Base-by-base conservation (phyloP, 345 rosid genomes). In the Brassica juncea region DNA sequence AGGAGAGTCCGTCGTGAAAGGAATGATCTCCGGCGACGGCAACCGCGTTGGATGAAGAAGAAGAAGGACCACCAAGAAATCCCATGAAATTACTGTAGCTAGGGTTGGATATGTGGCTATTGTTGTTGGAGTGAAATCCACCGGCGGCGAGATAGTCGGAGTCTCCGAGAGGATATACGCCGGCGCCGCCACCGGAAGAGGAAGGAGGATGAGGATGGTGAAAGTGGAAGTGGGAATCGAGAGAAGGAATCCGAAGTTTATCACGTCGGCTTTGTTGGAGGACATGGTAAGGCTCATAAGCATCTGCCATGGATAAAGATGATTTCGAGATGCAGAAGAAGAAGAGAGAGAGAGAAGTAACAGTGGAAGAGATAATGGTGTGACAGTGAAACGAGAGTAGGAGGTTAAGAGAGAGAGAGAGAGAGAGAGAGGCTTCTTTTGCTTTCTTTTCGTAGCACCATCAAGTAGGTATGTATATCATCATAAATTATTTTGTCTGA, bases 241-340 rank as follows among this genome's bases (percentile, higher is more conserved):
- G 75, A 81, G 84, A 73, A 21, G 84, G 85, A 39, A 90, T 74
- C 64, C 97, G 82, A 4, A 94, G 92, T 86, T 94, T 94, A 87
- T 92, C 99, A 80, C 99, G 84, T 67, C 97, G 86, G 78, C 85
- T 89, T 81, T 92, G 99, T 82, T 92, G 97, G 72, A 93, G 97
- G 76, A 94, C 92, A 86, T 92, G 97, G 89, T 89, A 91, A 70
- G 97, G 82, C 85, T 90, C 92, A 62, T 80, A 92, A 77, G 92
- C 97, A 92, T 91, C 92, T 28, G 86, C 86, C 82, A 80, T 69
- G 61, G 16, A 3, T 5, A 10, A 10, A 14, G 66, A 42, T 52
- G 71, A 62, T 52, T 16, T 55, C 37, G 23, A 57, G 76, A 72
- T 37, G 21, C 14, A 67, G 69, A 54, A 67, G n/a, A 71, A 74